phyloP scores from a whole-genome alignment of 2,329 filamentous ascomycete species.

The Clonostachys rosea region DNA sequence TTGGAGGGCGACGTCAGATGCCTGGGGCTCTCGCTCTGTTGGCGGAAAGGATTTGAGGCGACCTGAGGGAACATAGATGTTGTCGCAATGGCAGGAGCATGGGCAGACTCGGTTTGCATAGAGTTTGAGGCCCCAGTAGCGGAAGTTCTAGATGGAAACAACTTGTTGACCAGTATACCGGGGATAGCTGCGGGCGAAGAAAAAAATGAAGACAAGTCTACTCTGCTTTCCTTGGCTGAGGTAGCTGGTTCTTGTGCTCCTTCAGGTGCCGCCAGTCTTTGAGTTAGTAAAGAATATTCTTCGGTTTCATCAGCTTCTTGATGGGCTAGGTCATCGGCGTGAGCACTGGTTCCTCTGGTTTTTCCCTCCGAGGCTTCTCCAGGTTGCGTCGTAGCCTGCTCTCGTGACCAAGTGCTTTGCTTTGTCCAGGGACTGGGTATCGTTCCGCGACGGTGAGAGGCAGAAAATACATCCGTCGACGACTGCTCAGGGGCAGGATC shows the following conservation, averaged over 20 bases:
- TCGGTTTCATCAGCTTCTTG: slow-evolving; percentile 15
- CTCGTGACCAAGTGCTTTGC: neutral
- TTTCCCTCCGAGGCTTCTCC: neutral
- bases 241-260: slow-evolving; percentile 4
- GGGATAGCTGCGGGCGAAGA: slow-evolving; percentile 45
- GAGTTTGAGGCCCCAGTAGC: too few species aligned
- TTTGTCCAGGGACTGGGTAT: slow-evolving; percentile 35
- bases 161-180: slow-evolving; percentile 21
- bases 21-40: too few species aligned
- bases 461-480: slow-evolving; percentile 13
- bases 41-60: too few species aligned
- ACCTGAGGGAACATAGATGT: slow-evolving; percentile 27
- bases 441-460: slow-evolving; percentile 10
- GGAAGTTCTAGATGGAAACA: slow-evolving; percentile 11
- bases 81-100: slow-evolving; percentile 18
- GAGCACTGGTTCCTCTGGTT: neutral
- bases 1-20: too few species aligned
- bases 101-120: neutral
- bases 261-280: slow-evolving; percentile 6
- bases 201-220: slow-evolving; percentile 51
- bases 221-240: slow-evolving; percentile 18
- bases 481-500: slow-evolving; percentile 15
- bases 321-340: neutral
- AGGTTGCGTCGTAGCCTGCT: too few species aligned
- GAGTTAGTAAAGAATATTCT: slow-evolving; percentile 39